phyloP scores from a whole-genome alignment of 805 yeast species.

The Nakazawaea holstii region DNA sequence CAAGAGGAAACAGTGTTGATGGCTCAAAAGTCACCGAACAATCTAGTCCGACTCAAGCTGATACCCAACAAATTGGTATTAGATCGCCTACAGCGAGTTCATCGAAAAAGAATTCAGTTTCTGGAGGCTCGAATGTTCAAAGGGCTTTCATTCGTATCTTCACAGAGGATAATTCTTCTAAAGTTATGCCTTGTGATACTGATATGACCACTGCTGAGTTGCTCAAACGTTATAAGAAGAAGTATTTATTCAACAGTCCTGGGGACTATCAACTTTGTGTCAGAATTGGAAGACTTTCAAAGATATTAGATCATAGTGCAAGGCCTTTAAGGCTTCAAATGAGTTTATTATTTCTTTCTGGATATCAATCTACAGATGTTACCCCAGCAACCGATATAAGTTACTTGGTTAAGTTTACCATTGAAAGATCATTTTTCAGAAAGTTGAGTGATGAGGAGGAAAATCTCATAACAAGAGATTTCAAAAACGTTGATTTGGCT shows the following conservation, averaged over 20 bases:
- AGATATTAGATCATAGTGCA: constrained; percentile 67
- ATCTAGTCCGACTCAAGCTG: background rate
- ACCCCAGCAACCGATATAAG: constrained; percentile 83
- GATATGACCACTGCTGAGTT: constrained; percentile 76
- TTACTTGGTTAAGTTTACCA: constrained; percentile 73
- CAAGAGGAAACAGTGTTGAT: constrained; percentile 6
- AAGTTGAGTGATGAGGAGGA: constrained; percentile 67
- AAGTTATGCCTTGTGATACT: constrained; percentile 69
- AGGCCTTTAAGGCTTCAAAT: constrained; percentile 75
- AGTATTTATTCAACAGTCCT: constrained; percentile 65
- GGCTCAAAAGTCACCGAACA: background rate
- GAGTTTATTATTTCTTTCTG: constrained; percentile 66
- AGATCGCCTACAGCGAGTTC: background rate
- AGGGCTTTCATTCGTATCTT: constrained; percentile 11
- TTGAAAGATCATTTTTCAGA: constrained; percentile 57
- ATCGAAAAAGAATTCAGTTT: constrained; percentile 1
- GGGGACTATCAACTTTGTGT: constrained; percentile 74
- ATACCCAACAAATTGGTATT: background rate
- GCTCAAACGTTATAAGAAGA: constrained; percentile 64
- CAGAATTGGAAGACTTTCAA: constrained; percentile 69
- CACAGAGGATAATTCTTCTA: constrained; percentile 10
- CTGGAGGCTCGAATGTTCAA: constrained; percentile 1
- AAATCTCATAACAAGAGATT: constrained; percentile 56
- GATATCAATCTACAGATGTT: constrained; percentile 68
- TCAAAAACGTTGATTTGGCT: constrained; percentile 66